phyloP scores from a whole-genome alignment of 805 yeast genomes.

The Candida maris region DNA sequence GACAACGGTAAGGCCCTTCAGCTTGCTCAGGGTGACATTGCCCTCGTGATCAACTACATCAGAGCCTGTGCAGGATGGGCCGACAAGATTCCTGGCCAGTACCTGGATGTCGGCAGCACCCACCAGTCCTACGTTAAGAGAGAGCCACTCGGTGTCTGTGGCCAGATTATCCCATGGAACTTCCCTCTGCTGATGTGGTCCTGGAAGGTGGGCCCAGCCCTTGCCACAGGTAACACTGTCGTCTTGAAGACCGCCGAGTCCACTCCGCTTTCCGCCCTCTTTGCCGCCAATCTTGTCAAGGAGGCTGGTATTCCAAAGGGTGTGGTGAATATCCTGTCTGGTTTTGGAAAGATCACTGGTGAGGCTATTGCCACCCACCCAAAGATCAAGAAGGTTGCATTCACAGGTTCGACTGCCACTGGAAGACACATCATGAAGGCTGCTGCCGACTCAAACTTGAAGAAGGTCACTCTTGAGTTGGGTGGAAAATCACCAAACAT shows the following conservation, averaged over 20 bases:
- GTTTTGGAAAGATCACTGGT: slow-evolving; percentile 73
- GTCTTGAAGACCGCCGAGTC: slow-evolving; percentile 75
- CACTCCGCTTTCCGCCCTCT: slow-evolving; percentile 71
- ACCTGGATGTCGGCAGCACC: slow-evolving; percentile 57
- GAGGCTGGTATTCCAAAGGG: slow-evolving; percentile 75
- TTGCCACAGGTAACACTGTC: slow-evolving; percentile 72
- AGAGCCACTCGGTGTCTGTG: slow-evolving; percentile 80
- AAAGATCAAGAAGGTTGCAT: slow-evolving; percentile 68
- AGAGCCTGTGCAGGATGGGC: slow-evolving; percentile 74
- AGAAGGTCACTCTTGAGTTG: slow-evolving; percentile 75
- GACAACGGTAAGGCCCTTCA: slow-evolving; percentile 76
- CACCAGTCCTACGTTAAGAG: slow-evolving; percentile 64
- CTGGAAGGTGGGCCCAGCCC: slow-evolving; percentile 79
- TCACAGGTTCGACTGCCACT: slow-evolving; percentile 77
- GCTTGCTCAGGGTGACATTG: slow-evolving; percentile 65
- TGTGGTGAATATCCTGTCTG: slow-evolving; percentile 70
- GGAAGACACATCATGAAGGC: slow-evolving; percentile 69
- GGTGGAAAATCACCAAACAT: slow-evolving; percentile 84
- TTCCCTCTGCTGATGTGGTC: slow-evolving; percentile 77
- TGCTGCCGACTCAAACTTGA: slow-evolving; percentile 68
- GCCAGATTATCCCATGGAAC: slow-evolving; percentile 84
- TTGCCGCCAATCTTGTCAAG: slow-evolving; percentile 54
- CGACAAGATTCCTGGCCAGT: slow-evolving; percentile 63
- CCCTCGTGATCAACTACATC: slow-evolving; percentile 58
- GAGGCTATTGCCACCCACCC: slow-evolving; percentile 66